These are phyloP conservation scores for Eutrema yunnanense DNA, from an alignment of 345 rosid genomes.

Conservation along the genomic window DNA sequence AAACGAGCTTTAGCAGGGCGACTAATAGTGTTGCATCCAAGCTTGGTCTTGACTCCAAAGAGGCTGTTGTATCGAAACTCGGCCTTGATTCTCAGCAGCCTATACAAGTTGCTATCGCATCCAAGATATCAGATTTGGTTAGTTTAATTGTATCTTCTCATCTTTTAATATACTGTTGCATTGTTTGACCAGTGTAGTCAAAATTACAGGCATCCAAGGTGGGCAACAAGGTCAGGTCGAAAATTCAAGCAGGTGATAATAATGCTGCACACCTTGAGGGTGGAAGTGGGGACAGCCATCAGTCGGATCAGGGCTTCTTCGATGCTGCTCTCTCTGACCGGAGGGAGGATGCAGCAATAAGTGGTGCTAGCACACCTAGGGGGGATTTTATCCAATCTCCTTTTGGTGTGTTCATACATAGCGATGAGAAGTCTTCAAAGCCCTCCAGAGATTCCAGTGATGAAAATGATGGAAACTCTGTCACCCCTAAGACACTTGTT, in stretches of 20 bases:
- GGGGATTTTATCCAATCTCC: conserved; percentile 58
- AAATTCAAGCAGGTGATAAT: conserved; percentile 53
- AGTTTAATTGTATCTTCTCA: conserved; percentile 18
- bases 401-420: conserved; percentile 48
- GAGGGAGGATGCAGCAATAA: conserved; percentile 69
- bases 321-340: conserved; percentile 52
- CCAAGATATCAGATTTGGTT: conserved; percentile 86
- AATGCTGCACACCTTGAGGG: conserved; percentile 51
- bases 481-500: conserved; percentile 57
- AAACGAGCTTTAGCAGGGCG: conserved; percentile 44
- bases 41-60: conserved; percentile 76
- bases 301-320: conserved; percentile 60
- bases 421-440: conserved; percentile 46
- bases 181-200: conserved; percentile 28
- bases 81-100: conserved; percentile 96
- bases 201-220: conserved; percentile 70
- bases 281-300: conserved; percentile 72
- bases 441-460: conserved; percentile 48
- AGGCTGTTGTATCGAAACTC: conserved; percentile 36
- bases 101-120: conserved; percentile 74
- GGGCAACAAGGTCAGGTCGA: conserved; percentile 78
- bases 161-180: conserved; percentile 1
- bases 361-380: conserved; percentile 73
- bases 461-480: conserved; percentile 65
- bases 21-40: conserved; percentile 25